Evolutionary conservation across 495 filamentous ascomycete genomes (phyloP).

Genomic region (Hypoxylon fragiforme): DNA sequence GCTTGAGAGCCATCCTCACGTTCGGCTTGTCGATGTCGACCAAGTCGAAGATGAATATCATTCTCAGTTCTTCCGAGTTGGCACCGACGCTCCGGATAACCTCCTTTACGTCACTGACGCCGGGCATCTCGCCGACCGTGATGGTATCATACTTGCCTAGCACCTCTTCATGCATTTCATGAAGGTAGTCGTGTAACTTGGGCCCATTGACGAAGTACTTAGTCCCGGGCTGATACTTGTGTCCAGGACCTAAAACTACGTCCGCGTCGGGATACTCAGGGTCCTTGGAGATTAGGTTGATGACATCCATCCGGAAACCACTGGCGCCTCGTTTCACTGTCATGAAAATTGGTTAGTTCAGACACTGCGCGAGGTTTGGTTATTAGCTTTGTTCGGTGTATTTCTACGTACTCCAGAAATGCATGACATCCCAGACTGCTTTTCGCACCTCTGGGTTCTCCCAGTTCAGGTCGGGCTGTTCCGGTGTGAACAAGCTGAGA

Average conservation of each 20-base stretch:
- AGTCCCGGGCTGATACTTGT: slow-evolving; percentile 55
- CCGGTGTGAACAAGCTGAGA: slow-evolving; percentile 59
- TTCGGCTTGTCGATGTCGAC: slow-evolving; percentile 54
- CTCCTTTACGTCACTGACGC: slow-evolving; percentile 53
- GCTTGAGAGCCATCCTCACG: slow-evolving; percentile 47
- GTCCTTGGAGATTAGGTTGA: slow-evolving; percentile 67
- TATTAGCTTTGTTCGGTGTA: background rate
- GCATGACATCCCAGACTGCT: slow-evolving; percentile 61
- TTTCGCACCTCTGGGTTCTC: slow-evolving; percentile 59
- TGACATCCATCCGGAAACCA: slow-evolving; percentile 68
- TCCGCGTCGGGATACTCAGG: slow-evolving; percentile 61
- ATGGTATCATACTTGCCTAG: slow-evolving; percentile 62
- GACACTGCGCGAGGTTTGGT: background rate
- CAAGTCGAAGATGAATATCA: slow-evolving; percentile 68
- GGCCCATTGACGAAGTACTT: slow-evolving; percentile 63
- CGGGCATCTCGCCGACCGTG: slow-evolving; percentile 68
- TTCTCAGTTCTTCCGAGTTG: slow-evolving; percentile 60
- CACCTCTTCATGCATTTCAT: slow-evolving; percentile 55
- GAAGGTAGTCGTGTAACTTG: slow-evolving; percentile 61
- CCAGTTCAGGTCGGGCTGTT: slow-evolving; percentile 70
- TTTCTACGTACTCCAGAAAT: slow-evolving; percentile 54
- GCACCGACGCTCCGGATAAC: slow-evolving; percentile 57
- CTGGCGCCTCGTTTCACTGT: slow-evolving; percentile 56
- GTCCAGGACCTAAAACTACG: slow-evolving; percentile 46
- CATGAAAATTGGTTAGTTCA: background rate